Evolutionary conservation across 2,329 filamentous ascomycete genomes (phyloP).

Genomic region (Aspergillus carbonarius): DNA sequence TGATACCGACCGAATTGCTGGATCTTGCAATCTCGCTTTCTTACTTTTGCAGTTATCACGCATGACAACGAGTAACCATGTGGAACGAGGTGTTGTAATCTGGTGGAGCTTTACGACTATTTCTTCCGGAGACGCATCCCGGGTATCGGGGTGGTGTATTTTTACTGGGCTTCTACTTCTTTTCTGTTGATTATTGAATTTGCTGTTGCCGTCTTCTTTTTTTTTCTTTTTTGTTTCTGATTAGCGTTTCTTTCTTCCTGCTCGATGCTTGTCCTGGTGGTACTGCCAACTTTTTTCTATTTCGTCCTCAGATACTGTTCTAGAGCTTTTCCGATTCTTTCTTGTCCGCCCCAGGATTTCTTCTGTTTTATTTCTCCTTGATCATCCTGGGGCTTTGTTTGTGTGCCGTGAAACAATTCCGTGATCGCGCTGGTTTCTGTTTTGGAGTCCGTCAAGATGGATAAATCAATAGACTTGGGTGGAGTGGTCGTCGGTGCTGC

Average conservation of each 20-base stretch:
- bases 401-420: background rate
- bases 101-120: constrained; percentile 20
- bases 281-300: constrained; percentile 3
- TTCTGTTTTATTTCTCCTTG: background rate
- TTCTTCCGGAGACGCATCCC: constrained; percentile 13
- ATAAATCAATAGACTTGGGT: background rate
- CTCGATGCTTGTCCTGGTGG: background rate
- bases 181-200: background rate
- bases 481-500: background rate
- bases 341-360: background rate
- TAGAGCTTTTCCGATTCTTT: background rate
- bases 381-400: background rate
- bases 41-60: constrained; percentile 21
- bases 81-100: constrained; percentile 25
- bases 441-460: background rate
- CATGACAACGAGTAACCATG: constrained; percentile 28
- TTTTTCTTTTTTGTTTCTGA: too few relatives aligned
- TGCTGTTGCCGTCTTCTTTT: background rate
- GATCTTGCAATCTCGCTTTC: constrained; percentile 10
- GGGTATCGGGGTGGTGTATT: constrained; percentile 15
- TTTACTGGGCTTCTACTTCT: constrained; percentile 6
- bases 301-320: constrained; percentile 9
- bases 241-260: background rate
- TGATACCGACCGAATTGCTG: constrained; percentile 10
- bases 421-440: background rate